Base-by-base conservation (phyloP, 2,329 filamentous ascomycete species). In the Fonsecaea monophora region DNA sequence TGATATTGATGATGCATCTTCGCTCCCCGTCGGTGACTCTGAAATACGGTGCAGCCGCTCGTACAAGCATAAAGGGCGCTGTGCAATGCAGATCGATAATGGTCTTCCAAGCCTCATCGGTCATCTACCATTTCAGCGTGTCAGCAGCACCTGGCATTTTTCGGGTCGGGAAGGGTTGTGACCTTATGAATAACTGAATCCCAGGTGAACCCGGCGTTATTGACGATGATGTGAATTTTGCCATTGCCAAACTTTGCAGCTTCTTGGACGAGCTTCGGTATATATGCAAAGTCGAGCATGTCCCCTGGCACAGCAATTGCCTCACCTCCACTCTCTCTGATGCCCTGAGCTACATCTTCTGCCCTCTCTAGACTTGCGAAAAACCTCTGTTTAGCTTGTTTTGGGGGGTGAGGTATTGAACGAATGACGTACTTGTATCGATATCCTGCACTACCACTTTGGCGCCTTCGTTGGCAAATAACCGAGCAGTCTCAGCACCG, bases 371-470 rank as follows among this genome's bases (percentile, higher is more conserved):
- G 21, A 21, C 21, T 21, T 21, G 21, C 21, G 21, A 38, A 8
- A 3, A 4, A 8, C 3, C 8, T 38, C 6, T 8, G 9, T 1
- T 38, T 38, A 12, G 37, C 37, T 38, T 38, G n/a, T n/a, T n/a
- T n/a, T n/a, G n/a, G n/a, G n/a, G n/a, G 8, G 8, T 2, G 37
- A 38, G 6, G 38, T 15, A 42, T 15, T 3, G 4, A 13, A 42
- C 12, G 9, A 37, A 37, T 15, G 15, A 15, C 13, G 13, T 42
- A 42, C 38, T 13, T 3, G 38, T 13, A 42, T 42, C 38, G 12
- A 42, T 42, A 13, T 42, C 38, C 13, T 10, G 15, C 12, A 57
- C 38, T 3, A 57, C 34, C 9, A 57, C 54, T 57, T 57, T 57
- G 12, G 30, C 25, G 9, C 54, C 54, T 18, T 57, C 54, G 9